phyloP scores from a whole-genome alignment of 148 eudicot genomes.

The Polygonum aviculare region DNA sequence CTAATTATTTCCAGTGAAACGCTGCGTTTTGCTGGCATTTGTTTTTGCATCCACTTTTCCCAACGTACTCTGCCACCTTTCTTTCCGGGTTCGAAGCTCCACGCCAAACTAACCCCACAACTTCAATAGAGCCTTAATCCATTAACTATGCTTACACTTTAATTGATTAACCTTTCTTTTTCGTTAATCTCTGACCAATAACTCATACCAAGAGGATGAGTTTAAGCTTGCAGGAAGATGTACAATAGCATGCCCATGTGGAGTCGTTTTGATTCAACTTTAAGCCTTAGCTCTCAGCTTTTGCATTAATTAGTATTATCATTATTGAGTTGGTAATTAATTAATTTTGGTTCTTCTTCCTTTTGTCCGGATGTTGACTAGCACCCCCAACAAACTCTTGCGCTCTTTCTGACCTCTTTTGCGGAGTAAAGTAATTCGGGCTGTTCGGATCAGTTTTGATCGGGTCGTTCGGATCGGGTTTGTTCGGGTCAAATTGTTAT shows the following conservation, averaged over 20 bases:
- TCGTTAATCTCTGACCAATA: background rate
- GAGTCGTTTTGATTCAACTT: background rate
- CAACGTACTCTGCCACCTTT: background rate
- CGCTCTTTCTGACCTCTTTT: background rate
- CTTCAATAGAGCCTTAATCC: too few species aligned
- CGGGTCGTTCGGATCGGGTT: too few species aligned
- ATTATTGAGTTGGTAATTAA: background rate
- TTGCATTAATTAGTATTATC: background rate
- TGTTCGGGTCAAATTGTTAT: too few species aligned
- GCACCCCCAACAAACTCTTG: background rate
- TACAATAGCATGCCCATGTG: background rate
- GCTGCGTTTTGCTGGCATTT: background rate
- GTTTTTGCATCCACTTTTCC: background rate
- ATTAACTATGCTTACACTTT: too few species aligned
- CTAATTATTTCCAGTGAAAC: background rate
- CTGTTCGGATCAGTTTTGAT: too few species aligned
- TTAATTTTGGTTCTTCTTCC: background rate
- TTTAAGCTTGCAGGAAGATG: background rate
- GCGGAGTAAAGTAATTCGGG: too few species aligned
- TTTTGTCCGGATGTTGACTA: background rate
- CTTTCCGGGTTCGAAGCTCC: slow-evolving; percentile 1
- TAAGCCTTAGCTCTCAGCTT: background rate
- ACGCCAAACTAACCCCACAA: background rate
- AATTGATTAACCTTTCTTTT: too few species aligned
- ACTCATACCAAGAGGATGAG: background rate